Conservation (phyloP, 805 yeast species). For the Candida suzukii region DNA sequence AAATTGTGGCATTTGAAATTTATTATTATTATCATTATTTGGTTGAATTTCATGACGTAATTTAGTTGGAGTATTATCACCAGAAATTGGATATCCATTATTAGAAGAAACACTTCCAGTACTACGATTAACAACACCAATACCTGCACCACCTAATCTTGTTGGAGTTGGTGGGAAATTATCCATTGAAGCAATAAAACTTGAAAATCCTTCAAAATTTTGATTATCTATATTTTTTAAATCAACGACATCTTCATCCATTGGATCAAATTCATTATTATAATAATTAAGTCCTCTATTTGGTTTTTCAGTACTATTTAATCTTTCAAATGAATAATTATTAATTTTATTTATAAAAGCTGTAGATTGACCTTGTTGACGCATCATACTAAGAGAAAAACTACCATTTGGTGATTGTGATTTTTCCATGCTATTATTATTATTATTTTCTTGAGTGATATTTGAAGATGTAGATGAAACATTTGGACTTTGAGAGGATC, state of each 20-base stretch:
- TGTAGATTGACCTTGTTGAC: background rate
- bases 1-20: background rate
- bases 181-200: slow-evolving; percentile 10
- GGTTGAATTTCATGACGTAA: background rate
- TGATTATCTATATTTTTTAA: slow-evolving; percentile 18
- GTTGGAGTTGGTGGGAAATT: slow-evolving; percentile 39
- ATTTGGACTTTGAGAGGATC: too few relatives aligned
- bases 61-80: background rate
- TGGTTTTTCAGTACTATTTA: background rate
- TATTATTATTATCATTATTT: background rate
- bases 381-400: background rate
- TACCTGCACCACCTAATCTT: slow-evolving; percentile 16
- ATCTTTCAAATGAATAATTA: background rate
- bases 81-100: background rate
- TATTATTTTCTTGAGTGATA: too few relatives aligned
- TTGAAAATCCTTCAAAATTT: slow-evolving; percentile 19
- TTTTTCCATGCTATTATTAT: too few relatives aligned
- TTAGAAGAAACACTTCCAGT: background rate
- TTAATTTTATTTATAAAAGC: background rate
- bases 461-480: too few relatives aligned
- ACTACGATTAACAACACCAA: slow-evolving; percentile 6
- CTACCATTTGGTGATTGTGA: background rate
- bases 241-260: slow-evolving; percentile 21
- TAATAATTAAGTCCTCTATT: background rate
- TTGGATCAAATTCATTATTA: slow-evolving; percentile 8